Evolutionary conservation across 2,329 filamentous ascomycete genomes (phyloP).

Genomic region (Verticillium albo-atrum): DNA sequence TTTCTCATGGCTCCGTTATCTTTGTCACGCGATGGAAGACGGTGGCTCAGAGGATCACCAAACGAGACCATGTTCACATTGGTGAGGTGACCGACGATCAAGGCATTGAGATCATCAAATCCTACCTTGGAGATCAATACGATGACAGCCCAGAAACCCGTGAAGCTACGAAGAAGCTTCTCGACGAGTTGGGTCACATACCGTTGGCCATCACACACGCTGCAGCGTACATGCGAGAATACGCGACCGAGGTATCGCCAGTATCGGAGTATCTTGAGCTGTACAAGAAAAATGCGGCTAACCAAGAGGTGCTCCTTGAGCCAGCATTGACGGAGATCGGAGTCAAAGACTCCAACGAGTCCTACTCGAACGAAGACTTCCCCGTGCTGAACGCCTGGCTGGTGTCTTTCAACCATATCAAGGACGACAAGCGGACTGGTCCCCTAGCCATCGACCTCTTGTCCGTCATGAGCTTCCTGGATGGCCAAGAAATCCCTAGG

Average conservation of each 20-base stretch:
- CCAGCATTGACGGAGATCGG: neutral
- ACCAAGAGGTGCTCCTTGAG: neutral
- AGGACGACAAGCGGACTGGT: neutral
- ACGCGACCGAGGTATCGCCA: neutral
- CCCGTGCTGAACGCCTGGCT: neutral
- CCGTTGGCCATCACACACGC: neutral
- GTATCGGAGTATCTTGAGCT: neutral
- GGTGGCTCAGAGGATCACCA: neutral
- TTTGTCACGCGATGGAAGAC: slow-evolving; percentile 1
- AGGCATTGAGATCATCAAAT: neutral
- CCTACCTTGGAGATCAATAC: neutral
- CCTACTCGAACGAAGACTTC: neutral
- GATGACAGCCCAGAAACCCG: neutral
- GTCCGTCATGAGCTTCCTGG: neutral
- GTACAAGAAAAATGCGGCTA: neutral
- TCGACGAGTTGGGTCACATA: neutral
- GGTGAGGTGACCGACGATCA: neutral
- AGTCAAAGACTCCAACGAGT: neutral
- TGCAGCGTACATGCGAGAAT: neutral
- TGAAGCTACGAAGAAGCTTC: neutral
- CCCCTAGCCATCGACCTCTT: neutral
- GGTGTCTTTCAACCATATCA: neutral
- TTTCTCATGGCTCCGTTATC: neutral
- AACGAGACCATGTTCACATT: neutral
- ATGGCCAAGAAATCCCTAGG: neutral